Evolutionary conservation across 1,284 basidiomycete genomes (phyloP), one percentile per base, ranked within the genome.

Genomic region (Prillingera fragicola): DNA sequence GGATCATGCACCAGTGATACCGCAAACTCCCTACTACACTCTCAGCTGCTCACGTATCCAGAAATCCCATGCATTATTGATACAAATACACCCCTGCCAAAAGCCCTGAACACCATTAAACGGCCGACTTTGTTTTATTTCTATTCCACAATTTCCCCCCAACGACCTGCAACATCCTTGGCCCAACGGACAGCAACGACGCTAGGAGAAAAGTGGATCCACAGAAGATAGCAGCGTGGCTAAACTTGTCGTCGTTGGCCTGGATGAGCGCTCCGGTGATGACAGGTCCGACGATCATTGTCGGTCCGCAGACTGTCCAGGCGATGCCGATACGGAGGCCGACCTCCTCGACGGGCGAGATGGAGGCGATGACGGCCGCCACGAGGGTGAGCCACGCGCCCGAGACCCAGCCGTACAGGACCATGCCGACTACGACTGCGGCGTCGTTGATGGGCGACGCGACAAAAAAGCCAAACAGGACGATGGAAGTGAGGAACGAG

Each of bases 301-400:
- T 55, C 9, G 66, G 27, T 2, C 56, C 50, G 9, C 57, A 55
- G 13, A 62, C 39, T 5, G 52, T 54, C 65, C 66, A 69, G 26
- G 63, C 48, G 59, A 71, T 67, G 19, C 69, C 67, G 32, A 71
- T 48, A 13, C 69, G 43, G 47, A 66, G 53, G 1, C 69, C 69
- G 36, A 66, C 60, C 46, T 71, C 67, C 33, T 61, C 55, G 5
- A 60, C 59, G 2, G 69, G 69, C 10, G 53, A 58, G 41, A 71
- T 62, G 8, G 57, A 50, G 0, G 60, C 69, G 10, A 59, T 59
- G 23, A 57, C 57, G 14, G 68, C 65, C 6, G 65, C 59, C 3
- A 68, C 59, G 18, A 69, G 50, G 1, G 65, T 57, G 18, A 68
- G 57, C 56, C 65, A 68, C 1, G 62, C 63, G 22, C 69, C 69